These are phyloP conservation scores for Leccinum longicurvipes DNA, from an alignment of 768 basidiomycete species.

Conservation along the genomic window DNA sequence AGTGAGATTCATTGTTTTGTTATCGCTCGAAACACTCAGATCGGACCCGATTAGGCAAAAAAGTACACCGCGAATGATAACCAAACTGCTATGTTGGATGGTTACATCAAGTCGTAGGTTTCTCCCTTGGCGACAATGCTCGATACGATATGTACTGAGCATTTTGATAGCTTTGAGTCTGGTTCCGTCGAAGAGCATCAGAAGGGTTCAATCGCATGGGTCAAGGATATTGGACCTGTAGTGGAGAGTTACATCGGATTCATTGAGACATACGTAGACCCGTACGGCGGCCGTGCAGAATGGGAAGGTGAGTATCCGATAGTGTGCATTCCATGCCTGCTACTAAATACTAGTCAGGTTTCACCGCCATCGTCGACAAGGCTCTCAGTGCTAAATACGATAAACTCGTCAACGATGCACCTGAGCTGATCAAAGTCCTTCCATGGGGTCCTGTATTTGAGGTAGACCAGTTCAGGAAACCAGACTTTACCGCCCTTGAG, in stretches of 20 bases:
- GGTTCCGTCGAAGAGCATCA: constrained; percentile 82
- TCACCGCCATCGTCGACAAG: constrained; percentile 88
- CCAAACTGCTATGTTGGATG: constrained; percentile 69
- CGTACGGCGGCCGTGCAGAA: constrained; percentile 87
- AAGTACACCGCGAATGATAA: constrained; percentile 71
- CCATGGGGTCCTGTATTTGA: constrained; percentile 76
- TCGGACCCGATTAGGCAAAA: constrained; percentile 49
- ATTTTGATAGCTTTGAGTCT: constrained; percentile 51
- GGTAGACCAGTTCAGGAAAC: constrained; percentile 76
- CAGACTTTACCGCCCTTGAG: constrained; percentile 85
- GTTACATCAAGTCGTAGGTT: constrained; percentile 73
- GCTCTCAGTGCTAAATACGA: constrained; percentile 80
- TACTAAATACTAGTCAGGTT: constrained; percentile 45
- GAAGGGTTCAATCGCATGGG: constrained; percentile 75
- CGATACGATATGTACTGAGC: background rate
- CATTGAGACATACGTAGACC: constrained; percentile 84
- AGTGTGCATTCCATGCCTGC: background rate
- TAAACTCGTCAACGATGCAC: constrained; percentile 68
- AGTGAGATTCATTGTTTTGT: constrained; percentile 32
- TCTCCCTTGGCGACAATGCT: background rate
- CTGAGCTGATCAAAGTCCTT: constrained; percentile 72
- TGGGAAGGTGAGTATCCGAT: constrained; percentile 67
- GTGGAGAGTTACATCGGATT: constrained; percentile 90
- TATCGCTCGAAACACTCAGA: background rate
- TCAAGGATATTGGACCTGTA: constrained; percentile 81